Percentiles rank a stretch among this genome's conserved stretches.
These are phyloP conservation scores for Candida sanyaensis DNA, from an alignment of 1,139 yeast genomes.

Conservation along the genomic window DNA sequence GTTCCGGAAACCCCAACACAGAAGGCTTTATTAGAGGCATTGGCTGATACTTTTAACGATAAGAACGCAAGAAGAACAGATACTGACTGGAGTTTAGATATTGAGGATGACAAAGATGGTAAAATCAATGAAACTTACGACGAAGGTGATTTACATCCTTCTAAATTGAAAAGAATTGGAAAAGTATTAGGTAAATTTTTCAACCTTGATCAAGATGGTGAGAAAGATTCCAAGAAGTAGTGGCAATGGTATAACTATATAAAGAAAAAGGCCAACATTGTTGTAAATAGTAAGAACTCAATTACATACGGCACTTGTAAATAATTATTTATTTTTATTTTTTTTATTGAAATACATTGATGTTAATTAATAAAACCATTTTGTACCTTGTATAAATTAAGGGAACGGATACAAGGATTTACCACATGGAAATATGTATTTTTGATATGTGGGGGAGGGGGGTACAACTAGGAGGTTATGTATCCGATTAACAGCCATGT, in stretches of 20 bases:
- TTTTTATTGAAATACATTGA: too few species aligned
- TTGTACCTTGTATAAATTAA: too few species aligned
- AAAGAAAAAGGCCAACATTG: neutral
- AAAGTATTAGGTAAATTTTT: conserved; percentile 64
- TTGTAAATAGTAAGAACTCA: neutral
- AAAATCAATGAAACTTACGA: conserved; percentile 25
- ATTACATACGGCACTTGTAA: neutral
- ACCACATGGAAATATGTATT: too few species aligned
- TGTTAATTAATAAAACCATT: too few species aligned
- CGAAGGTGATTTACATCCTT: conserved; percentile 53
- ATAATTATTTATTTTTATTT: neutral
- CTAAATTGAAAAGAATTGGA: conserved; percentile 61
- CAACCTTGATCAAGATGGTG: conserved; percentile 40
- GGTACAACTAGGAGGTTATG: too few species aligned
- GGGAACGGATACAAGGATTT: too few species aligned
- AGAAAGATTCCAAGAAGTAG: conserved; percentile 10
- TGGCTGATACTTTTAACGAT: conserved; percentile 90
- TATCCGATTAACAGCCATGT: neutral
- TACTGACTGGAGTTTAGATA: conserved; percentile 54
- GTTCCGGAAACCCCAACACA: conserved; percentile 86
- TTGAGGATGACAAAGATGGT: conserved; percentile 25
- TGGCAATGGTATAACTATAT: neutral
- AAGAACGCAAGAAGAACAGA: conserved; percentile 70
- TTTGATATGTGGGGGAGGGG: too few species aligned
- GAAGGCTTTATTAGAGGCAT: conserved; percentile 87